Percentiles rank a stretch among this genome's conserved stretches.
phyloP scores from a whole-genome alignment of 331 rosid genomes.

The Ulmus americana region DNA sequence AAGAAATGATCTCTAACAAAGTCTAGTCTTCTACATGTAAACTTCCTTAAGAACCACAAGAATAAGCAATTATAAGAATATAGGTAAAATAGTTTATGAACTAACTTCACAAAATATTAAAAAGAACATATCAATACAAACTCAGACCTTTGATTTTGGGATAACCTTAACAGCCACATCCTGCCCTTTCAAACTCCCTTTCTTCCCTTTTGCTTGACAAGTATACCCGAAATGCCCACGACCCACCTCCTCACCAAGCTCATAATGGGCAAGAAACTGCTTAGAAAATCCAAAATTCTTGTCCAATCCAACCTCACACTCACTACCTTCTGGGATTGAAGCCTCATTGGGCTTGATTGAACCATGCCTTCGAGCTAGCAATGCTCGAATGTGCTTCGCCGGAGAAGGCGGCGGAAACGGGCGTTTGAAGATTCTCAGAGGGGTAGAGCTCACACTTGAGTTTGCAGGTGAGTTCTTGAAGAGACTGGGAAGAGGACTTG shows the following conservation, averaged over 20 bases:
- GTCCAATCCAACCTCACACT: slow-evolving; percentile 65
- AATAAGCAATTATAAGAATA: not conserved
- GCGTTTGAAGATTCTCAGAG: slow-evolving; percentile 67
- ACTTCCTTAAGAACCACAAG: not conserved
- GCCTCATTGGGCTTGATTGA: slow-evolving; percentile 78
- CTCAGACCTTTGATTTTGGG: slow-evolving; percentile 79
- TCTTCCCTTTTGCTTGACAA: slow-evolving; percentile 67
- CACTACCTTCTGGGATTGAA: slow-evolving; percentile 79
- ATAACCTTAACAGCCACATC: slow-evolving; percentile 90
- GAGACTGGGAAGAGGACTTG: slow-evolving; percentile 71
- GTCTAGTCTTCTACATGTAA: not conserved
- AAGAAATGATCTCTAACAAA: too few relatives aligned
- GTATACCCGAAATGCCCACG: slow-evolving; percentile 97
- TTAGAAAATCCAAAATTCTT: slow-evolving; percentile 67
- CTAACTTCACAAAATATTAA: slow-evolving; percentile 1
- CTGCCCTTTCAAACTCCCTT: slow-evolving; percentile 65
- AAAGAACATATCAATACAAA: not conserved
- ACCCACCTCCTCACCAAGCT: slow-evolving; percentile 78
- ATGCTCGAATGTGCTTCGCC: slow-evolving; percentile 77
- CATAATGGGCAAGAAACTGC: slow-evolving; percentile 50
- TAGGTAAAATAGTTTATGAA: slow-evolving; percentile 8
- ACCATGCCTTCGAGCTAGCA: slow-evolving; percentile 76
- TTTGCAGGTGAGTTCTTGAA: slow-evolving; percentile 78
- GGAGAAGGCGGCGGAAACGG: slow-evolving; percentile 95
- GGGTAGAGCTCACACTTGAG: slow-evolving; percentile 64